Conservation (phyloP, 2,329 filamentous ascomycete species). For the Aspergillus glaucus region DNA sequence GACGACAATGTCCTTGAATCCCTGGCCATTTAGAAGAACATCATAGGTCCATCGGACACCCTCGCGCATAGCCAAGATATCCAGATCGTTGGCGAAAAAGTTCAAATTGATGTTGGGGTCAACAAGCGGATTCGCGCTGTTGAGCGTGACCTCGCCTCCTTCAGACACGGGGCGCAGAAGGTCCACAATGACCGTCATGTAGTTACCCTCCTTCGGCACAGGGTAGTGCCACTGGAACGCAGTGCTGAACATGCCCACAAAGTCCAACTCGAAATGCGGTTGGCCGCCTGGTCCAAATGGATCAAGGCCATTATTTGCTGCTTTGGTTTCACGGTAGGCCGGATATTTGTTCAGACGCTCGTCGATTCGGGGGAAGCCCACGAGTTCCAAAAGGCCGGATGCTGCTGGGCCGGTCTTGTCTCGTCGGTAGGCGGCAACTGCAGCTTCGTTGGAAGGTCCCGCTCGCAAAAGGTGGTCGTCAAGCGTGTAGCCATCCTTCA, state of each 20-base stretch:
- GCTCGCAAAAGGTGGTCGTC: slow-evolving; percentile 37
- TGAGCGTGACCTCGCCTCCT: slow-evolving; percentile 33
- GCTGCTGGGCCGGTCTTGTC: slow-evolving; percentile 37
- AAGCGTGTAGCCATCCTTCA: slow-evolving; percentile 39
- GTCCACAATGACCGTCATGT: slow-evolving; percentile 53
- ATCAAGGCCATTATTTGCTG: slow-evolving; percentile 38
- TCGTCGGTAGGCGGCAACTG: slow-evolving; percentile 32
- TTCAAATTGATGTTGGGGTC: slow-evolving; percentile 41
- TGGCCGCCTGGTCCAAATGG: slow-evolving; percentile 53
- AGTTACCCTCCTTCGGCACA: slow-evolving; percentile 40
- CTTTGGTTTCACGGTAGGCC: slow-evolving; percentile 43
- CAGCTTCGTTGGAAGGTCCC: slow-evolving; percentile 26
- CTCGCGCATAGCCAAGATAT: slow-evolving; percentile 54
- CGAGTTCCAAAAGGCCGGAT: slow-evolving; percentile 45
- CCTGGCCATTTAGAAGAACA: slow-evolving; percentile 51
- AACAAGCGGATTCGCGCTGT: slow-evolving; percentile 31
- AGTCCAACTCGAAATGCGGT: slow-evolving; percentile 58
- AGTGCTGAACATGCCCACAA: slow-evolving; percentile 52
- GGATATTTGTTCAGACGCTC: slow-evolving; percentile 43
- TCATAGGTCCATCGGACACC: slow-evolving; percentile 52
- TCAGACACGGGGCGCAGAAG: slow-evolving; percentile 45
- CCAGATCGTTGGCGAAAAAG: slow-evolving; percentile 43
- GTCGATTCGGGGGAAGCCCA: slow-evolving; percentile 56
- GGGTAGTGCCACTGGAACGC: slow-evolving; percentile 48
- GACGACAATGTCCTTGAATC: slow-evolving; percentile 42